Conservation (phyloP, 2,329 filamentous ascomycete species). For the Pyrenophora seminiperda region DNA sequence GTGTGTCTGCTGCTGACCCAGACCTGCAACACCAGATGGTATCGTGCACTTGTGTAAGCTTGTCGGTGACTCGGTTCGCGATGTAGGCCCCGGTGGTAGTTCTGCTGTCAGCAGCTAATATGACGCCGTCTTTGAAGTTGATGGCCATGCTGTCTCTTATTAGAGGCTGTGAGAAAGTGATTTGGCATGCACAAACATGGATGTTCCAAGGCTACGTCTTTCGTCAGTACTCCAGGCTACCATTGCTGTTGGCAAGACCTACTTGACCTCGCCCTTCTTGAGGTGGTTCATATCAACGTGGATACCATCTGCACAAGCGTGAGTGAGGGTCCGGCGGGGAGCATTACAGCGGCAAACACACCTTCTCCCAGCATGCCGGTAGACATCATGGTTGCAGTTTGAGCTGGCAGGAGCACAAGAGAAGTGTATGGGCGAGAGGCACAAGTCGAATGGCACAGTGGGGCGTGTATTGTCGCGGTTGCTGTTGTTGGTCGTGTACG, state of each 20-base stretch:
- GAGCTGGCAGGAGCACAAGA: conserved; percentile 4
- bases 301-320: conserved; percentile 79
- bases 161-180: conserved; percentile 22
- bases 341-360: conserved; percentile 20
- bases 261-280: conserved; percentile 99
- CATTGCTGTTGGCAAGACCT: conserved; percentile 50
- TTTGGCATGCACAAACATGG: conserved; percentile 70
- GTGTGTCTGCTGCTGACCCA: conserved; percentile 94
- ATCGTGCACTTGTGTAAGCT: conserved; percentile 97
- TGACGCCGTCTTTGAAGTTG: conserved; percentile 98
- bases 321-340: conserved; percentile 33
- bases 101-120: conserved; percentile 95
- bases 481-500: conserved; percentile 7
- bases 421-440: background rate
- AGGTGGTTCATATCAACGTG: conserved; percentile 98
- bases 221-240: conserved; percentile 5
- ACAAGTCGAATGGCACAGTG: background rate
- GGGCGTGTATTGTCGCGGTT: conserved; percentile 13
- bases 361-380: conserved; percentile 49
- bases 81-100: conserved; percentile 98
- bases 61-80: conserved; percentile 98
- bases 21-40: conserved; percentile 99
- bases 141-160: conserved; percentile 80
- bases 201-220: conserved; percentile 80
- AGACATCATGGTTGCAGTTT: conserved; percentile 34